Base-by-base conservation (phyloP, 176 grass and related monocot genomes). In the Carex parvula region DNA sequence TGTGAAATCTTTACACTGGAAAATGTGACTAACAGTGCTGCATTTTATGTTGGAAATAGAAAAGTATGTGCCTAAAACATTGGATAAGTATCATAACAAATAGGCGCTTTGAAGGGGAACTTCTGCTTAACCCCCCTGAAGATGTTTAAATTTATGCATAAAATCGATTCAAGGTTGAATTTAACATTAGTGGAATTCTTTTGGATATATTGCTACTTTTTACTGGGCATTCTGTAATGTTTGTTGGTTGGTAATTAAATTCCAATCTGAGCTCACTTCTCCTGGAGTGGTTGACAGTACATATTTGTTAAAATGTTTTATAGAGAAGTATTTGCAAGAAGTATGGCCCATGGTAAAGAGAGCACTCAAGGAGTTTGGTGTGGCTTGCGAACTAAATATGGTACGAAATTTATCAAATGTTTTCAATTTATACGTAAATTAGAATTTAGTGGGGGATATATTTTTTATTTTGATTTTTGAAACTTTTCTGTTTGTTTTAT, bases 281-380 rank as follows among this genome's bases (percentile, higher is more conserved):
- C 7, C 5, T 77, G 30, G 22, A 30, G 20, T 75, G 14, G 13
- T 32, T 56, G 26, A 16, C n/a, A 14, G 18, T 6, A 29, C 8
- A 32, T 77, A 8, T 33, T 16, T 77, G 50, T 56, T 50, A 20
- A 37, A 72, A 16, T 72, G n/a, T 22, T 73, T 1, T 81, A 84
- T 85, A 98, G 93, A 98, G 86, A 98, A 98, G 83, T 98, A 98
- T 37, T 85, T 98, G 64, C 96, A 98, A 87, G 93, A 95, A 85
- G 66, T 82, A 20, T 98, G 96, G 96, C 96, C 96, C 54, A 62
- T 89, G 56, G 96, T 98, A 72, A 98, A 92, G 79, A 87, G 77
- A 48, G 89, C 93, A 21, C 67, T 98, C 42, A 98, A 95, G 86
- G 93, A 93, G 80, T 80, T 88, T 76, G 91, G 91, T 0, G 54